Evolutionary conservation across 352 stramenopile genomes (phyloP), one percentile per base, ranked within the genome.

Genomic region (Nothophytophthora sp.): DNA sequence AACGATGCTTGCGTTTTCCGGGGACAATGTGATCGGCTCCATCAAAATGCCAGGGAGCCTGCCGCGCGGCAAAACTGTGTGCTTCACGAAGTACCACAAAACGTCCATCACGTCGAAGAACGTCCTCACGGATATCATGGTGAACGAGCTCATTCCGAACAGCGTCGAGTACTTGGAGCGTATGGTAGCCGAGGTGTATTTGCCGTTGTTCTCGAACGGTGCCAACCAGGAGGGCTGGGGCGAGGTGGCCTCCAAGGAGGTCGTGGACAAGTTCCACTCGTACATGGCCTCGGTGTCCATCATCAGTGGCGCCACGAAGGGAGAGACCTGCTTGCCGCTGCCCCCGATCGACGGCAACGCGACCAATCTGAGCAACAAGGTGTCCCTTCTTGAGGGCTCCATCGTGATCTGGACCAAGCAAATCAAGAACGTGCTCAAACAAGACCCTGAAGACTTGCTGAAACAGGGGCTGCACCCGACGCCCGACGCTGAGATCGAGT

Each of bases 381-480:
- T 99, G 51, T 97, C 95, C 11, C 67, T 99, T n/a, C 75, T 99
- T 0, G 97, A 99, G 71, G 90, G 93, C 4, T 97, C 96, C 30
- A 98, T 99, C 49, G 96, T 99, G 40, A 99, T 96, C 1, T 99
- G 97, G 97, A 99, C 96, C 27, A 99, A 99, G 65, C 96, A 99
- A 71, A 99, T 99, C 64, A 99, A 99, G 67, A 97, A 94, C 57
- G 92, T 99, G 2, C 73, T 99, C 19, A 98, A 99, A 66, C 96
- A 99, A 71, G 96, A 99, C 73, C 96, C 97, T 0, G 97, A 99
- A 55, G 81, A 91, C 44, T 67, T 98, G 43, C 80, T 99, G 13
- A 99, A 99, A 70, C 82, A 97, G 57, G 96, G 96, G 2, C 73
- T 97, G 23, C 90, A 99, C 59, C 96, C 97, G n/a, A 98, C 96